A percentile compares a stretch with the other conserved stretches of the same genome.
Evolutionary conservation across 306 rosid species (phyloP).

Genomic region (Vigna hirtella): DNA sequence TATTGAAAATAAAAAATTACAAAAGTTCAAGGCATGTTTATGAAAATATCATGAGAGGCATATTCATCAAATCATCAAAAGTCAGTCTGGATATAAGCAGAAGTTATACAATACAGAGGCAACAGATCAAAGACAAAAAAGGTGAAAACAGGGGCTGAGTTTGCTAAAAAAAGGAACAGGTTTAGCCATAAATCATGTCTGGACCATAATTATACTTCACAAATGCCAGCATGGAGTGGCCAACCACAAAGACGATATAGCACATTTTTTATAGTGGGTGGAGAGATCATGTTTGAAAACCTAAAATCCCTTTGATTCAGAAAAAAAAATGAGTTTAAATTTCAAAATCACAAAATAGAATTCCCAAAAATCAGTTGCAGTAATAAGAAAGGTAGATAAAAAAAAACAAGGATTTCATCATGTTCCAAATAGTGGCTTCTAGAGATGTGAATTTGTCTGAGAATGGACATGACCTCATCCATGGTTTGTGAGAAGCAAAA

Average conservation of each 20-base stretch:
- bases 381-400: background rate
- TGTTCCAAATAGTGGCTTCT: conserved; percentile 1
- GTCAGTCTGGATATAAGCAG: background rate
- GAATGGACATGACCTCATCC: background rate
- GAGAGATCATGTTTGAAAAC: background rate
- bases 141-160: too few species aligned
- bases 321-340: background rate
- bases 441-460: background rate
- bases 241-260: too few species aligned
- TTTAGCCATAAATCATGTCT: too few species aligned
- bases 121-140: too few species aligned
- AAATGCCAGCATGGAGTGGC: too few species aligned
- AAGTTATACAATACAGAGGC: too few species aligned
- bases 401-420: background rate
- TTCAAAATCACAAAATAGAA: background rate
- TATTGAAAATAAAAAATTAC: too few species aligned
- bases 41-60: too few species aligned
- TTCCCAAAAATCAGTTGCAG: background rate
- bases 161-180: too few species aligned
- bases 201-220: too few species aligned
- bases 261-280: background rate
- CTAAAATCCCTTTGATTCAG: background rate
- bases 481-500: background rate
- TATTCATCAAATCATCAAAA: background rate
- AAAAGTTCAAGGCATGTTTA: background rate